These are phyloP conservation scores for Cryphonectria naterciae DNA, from an alignment of 2,329 filamentous ascomycete genomes.

Conservation along the genomic window DNA sequence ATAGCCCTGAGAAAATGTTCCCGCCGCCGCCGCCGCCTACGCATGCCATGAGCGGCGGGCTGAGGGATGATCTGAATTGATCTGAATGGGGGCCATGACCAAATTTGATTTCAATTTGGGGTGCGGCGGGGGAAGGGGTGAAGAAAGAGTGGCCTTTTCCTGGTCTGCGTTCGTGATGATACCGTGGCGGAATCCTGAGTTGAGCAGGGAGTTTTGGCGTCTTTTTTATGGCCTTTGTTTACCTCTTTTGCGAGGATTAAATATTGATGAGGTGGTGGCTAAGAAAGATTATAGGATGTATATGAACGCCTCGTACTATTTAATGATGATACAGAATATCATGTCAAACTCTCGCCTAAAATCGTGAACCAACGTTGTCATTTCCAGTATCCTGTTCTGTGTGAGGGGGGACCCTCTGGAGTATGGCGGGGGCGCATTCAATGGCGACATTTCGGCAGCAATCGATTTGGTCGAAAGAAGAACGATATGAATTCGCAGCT, in stretches of 20 bases:
- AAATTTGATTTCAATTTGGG: background rate
- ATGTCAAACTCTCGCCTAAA: background rate
- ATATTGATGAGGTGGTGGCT: background rate
- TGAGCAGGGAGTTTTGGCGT: constrained; percentile 29
- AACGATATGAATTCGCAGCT: background rate
- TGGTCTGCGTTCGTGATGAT: background rate
- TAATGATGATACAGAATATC: background rate
- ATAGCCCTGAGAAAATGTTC: constrained; percentile 32
- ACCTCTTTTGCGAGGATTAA: background rate
- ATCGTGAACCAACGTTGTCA: background rate
- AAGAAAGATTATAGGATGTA: background rate
- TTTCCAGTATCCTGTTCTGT: background rate
- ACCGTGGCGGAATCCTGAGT: background rate
- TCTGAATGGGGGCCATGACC: background rate
- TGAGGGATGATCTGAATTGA: constrained; percentile 28
- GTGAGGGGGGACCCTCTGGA: background rate
- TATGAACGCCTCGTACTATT: background rate
- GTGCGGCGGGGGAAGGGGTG: background rate
- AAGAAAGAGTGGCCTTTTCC: background rate
- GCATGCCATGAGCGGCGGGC: constrained; percentile 27
- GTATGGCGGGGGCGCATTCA: background rate
- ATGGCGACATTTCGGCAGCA: background rate
- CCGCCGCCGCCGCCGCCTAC: constrained; percentile 24
- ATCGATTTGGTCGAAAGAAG: background rate
- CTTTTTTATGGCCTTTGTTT: background rate